These are phyloP conservation scores for Ramaria sp. DNA, from an alignment of 768 basidiomycete genomes.

Conservation along the genomic window DNA sequence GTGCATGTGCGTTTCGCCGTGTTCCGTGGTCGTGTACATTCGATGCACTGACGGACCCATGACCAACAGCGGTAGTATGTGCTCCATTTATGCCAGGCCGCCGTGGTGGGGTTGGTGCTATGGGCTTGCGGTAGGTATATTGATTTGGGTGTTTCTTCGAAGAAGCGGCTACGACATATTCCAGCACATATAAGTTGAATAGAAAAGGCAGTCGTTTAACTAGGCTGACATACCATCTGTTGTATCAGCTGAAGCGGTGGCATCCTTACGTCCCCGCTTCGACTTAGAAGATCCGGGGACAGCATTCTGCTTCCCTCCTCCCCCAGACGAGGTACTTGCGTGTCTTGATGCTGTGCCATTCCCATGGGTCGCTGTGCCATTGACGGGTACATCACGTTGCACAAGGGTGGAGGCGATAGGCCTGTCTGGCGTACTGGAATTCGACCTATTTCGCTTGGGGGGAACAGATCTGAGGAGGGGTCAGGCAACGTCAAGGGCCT, in stretches of 20 bases:
- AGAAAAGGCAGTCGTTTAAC: background rate
- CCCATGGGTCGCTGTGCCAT: background rate
- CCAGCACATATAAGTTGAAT: background rate
- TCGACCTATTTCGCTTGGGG: slow-evolving; percentile 7
- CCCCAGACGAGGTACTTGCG: background rate
- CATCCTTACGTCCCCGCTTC: slow-evolving; percentile 1
- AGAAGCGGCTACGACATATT: background rate
- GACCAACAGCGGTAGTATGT: slow-evolving; percentile 17
- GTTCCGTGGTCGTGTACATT: slow-evolving; percentile 32
- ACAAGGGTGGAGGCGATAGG: background rate
- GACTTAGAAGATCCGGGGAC: background rate
- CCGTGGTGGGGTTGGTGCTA: slow-evolving; percentile 18
- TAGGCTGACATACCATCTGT: background rate
- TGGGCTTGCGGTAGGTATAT: slow-evolving; percentile 30
- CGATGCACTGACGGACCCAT: slow-evolving; percentile 13
- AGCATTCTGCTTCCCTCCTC: background rate
- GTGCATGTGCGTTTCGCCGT: slow-evolving; percentile 34
- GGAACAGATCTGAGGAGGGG: background rate
- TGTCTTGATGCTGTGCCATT: background rate
- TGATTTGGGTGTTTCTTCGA: slow-evolving; percentile 34
- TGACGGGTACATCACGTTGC: background rate
- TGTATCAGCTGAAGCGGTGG: background rate
- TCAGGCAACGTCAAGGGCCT: background rate
- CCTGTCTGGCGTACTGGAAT: slow-evolving; percentile 7
- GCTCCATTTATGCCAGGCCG: slow-evolving; percentile 18